Base-by-base conservation (phyloP, 345 rosid genomes). In the Brassica cretica region DNA sequence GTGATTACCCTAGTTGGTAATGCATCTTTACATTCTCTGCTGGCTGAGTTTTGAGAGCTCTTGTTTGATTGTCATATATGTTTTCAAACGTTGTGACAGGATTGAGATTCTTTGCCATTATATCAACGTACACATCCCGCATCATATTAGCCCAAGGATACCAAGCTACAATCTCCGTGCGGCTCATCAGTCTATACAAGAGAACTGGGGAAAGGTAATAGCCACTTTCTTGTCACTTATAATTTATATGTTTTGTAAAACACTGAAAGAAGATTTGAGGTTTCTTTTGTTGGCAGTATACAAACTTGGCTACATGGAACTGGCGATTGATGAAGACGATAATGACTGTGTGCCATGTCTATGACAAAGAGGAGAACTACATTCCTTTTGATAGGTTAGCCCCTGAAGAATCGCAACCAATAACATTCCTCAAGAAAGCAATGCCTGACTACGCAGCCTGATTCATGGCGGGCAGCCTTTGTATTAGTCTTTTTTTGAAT, bases 301-400 rank as follows among this genome's bases (percentile, higher is more conserved):
- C 91, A 82, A 91, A 89, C n/a, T 89, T 89, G 81, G 96, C 96
- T 53, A 81, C 87, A 4, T 90, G 98, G 97, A 93, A 85, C 73
- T 91, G 98, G 98, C 93, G 97, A 9, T 72, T 93, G 66, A 90
- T 91, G 98, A 93, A 89, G 91, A 89, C 96, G 6, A 93, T 93
- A 86, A 78, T 93, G 97, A 93, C 98, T 1, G 37, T 87, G 8
- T 93, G 98, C 77, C 98, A 91, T 84, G 89, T 93, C 64, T 93
- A 91, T 62, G 78, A 86, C 60, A 82, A 89, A 85, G 87, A 89
- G 74, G 82, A 84, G 79, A 91, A 93, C 67, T 91, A 90, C 70
- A 60, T 88, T 51, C 80, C 89, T 64, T 93, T 93, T 41, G 97
- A 93, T 58, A 67, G 86, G 76, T 81, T 88, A 80, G 93, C 91